phyloP scores from a whole-genome alignment of 345 rosid species.

The Xanthoceras sorbifolium region DNA sequence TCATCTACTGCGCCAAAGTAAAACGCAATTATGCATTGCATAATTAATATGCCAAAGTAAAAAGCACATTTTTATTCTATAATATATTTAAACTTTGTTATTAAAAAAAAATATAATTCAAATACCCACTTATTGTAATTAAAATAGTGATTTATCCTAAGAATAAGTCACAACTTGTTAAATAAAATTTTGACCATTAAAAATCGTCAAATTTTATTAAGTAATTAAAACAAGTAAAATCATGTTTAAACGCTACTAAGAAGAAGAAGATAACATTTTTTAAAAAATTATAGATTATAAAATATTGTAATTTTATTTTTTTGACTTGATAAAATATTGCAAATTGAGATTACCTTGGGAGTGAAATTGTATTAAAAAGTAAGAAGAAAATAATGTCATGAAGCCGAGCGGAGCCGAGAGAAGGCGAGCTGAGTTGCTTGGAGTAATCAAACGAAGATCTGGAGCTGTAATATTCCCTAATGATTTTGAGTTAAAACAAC shows the following conservation, averaged over 20 bases:
- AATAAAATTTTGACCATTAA: background rate
- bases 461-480: constrained; percentile 8
- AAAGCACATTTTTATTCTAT: no score
- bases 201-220: background rate
- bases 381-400: background rate
- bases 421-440: constrained; percentile 12
- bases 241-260: background rate
- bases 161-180: background rate
- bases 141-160: background rate
- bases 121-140: no score
- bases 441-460: background rate
- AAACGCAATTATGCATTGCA: no score
- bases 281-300: no score
- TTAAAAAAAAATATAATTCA: no score
- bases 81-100: no score
- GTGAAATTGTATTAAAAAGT: no score
- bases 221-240: background rate
- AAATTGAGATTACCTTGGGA: background rate
- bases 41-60: no score
- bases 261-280: background rate
- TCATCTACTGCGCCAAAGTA: no score
- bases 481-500: constrained; percentile 23
- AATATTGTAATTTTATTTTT: no score
- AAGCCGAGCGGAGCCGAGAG: constrained; percentile 12
- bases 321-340: background rate